Evolutionary conservation across 108 stramenopile genomes (phyloP).

Genomic region (Nitzschia sp.): DNA sequence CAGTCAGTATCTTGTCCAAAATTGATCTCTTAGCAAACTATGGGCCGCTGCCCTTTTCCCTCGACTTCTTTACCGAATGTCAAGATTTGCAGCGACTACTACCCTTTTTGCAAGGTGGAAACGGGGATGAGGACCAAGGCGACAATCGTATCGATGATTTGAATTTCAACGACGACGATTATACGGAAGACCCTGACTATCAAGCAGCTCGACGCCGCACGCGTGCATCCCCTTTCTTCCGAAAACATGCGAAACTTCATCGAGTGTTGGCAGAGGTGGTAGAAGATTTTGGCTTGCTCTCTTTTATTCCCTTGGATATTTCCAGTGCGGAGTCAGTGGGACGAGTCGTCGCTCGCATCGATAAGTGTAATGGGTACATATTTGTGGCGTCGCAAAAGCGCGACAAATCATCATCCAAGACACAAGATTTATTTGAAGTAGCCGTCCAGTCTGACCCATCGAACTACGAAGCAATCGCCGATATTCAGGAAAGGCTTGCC

Average conservation of each 20-base stretch:
- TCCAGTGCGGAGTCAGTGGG: slow-evolving; percentile 81
- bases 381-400: slow-evolving; percentile 27
- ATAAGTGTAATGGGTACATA: slow-evolving; percentile 86
- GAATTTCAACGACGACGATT: slow-evolving; percentile 29
- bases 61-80: slow-evolving; percentile 85
- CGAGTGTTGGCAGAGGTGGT: slow-evolving; percentile 73
- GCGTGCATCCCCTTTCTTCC: slow-evolving; percentile 54
- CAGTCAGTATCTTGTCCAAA: slow-evolving; percentile 95
- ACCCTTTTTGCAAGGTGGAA: slow-evolving; percentile 67
- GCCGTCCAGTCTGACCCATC: slow-evolving; percentile 39
- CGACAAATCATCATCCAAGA: background rate
- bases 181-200: slow-evolving; percentile 78
- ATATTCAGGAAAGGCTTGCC: slow-evolving; percentile 46
- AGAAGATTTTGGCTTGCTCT: slow-evolving; percentile 78
- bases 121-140: slow-evolving; percentile 22
- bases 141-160: slow-evolving; percentile 18
- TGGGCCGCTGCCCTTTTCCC: slow-evolving; percentile 63
- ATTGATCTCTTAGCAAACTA: slow-evolving; percentile 77
- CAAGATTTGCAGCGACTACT: slow-evolving; percentile 73
- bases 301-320: slow-evolving; percentile 74
- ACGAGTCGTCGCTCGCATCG: slow-evolving; percentile 73
- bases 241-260: slow-evolving; percentile 65
- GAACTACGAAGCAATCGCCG: slow-evolving; percentile 42
- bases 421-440: slow-evolving; percentile 48
- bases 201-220: slow-evolving; percentile 54